These are phyloP conservation scores for Aspergillus puulaauensis DNA, from an alignment of 2,329 filamentous ascomycete species.

Conservation along the genomic window DNA sequence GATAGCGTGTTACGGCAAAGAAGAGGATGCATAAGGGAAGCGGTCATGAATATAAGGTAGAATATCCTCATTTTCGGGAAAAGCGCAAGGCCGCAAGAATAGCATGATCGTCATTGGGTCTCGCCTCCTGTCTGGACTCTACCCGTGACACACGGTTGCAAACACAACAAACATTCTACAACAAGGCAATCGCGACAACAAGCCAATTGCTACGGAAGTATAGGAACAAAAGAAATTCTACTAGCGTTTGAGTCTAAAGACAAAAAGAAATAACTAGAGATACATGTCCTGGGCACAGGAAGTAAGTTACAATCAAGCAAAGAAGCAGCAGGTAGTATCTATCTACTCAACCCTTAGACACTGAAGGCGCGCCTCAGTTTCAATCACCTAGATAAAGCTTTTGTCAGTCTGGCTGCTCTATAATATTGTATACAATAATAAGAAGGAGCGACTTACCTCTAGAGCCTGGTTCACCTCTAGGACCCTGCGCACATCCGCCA, in stretches of 20 bases:
- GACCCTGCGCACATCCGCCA: conserved; percentile 84
- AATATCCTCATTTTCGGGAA: conserved; percentile 3
- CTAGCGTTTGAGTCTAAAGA: conserved; percentile 39
- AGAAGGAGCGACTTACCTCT: conserved; percentile 65
- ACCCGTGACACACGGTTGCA: conserved; percentile 14
- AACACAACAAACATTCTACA: conserved; percentile 22
- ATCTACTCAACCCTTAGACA: conserved; percentile 76
- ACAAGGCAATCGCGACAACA: not conserved
- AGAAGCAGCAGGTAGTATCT: conserved; percentile 27
- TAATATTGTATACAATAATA: not conserved
- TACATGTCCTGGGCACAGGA: conserved; percentile 38
- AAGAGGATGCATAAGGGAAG: conserved; percentile 21
- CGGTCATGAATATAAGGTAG: not conserved
- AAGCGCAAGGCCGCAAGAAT: not conserved
- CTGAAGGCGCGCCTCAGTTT: conserved; percentile 84
- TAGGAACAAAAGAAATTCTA: conserved; percentile 25
- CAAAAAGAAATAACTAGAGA: conserved; percentile 38
- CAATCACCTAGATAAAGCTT: conserved; percentile 65
- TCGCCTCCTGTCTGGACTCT: conserved; percentile 5
- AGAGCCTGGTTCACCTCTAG: conserved; percentile 94
- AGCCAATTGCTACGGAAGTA: not conserved
- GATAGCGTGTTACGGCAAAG: conserved; percentile 18
- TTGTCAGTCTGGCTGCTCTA: conserved; percentile 15
- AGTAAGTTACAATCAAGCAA: conserved; percentile 31
- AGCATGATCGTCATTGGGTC: not conserved